A percentile compares a stretch with the other conserved stretches of the same genome.
Evolutionary conservation across 495 filamentous ascomycete genomes (phyloP).

Genomic region (Neurospora cerealis): DNA sequence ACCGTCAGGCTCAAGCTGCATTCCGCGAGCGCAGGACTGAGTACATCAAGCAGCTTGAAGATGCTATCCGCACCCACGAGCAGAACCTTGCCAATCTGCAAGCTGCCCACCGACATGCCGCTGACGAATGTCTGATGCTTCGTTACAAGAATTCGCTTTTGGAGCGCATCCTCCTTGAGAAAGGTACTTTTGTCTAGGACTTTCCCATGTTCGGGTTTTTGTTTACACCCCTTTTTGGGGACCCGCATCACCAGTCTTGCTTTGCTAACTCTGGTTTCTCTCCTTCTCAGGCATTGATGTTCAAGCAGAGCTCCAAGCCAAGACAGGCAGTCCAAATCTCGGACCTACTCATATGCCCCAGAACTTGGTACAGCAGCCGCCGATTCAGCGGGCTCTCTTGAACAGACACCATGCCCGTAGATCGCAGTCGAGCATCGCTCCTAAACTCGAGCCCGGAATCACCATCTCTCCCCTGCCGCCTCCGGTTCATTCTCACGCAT

Average conservation of each 20-base stretch:
- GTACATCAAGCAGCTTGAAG: conserved; percentile 98
- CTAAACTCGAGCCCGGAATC: conserved; percentile 56
- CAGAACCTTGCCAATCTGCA: conserved; percentile 84
- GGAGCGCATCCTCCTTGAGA: conserved; percentile 90
- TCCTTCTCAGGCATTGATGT: conserved; percentile 75
- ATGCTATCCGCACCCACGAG: conserved; percentile 95
- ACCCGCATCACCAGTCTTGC: background rate
- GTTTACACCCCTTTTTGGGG: background rate
- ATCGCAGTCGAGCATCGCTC: conserved; percentile 58
- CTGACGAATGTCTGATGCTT: conserved; percentile 96
- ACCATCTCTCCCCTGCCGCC: conserved; percentile 39
- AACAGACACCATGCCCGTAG: conserved; percentile 61
- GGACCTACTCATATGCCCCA: conserved; percentile 51
- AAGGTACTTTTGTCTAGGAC: conserved; percentile 46
- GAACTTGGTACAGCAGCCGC: conserved; percentile 55
- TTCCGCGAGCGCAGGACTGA: conserved; percentile 95
- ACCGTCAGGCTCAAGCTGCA: conserved; percentile 92
- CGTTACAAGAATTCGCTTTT: conserved; percentile 96
- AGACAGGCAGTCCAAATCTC: conserved; percentile 66
- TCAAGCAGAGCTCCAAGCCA: conserved; percentile 84
- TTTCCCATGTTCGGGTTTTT: background rate
- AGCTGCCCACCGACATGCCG: conserved; percentile 86
- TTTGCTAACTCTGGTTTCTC: background rate
- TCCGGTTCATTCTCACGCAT: conserved; percentile 41
- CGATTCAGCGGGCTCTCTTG: conserved; percentile 62